A percentile compares a stretch with the other conserved stretches of the same genome.
phyloP scores from a whole-genome alignment of 2,329 filamentous ascomycete species.

The Incumbomyces delicatus region DNA sequence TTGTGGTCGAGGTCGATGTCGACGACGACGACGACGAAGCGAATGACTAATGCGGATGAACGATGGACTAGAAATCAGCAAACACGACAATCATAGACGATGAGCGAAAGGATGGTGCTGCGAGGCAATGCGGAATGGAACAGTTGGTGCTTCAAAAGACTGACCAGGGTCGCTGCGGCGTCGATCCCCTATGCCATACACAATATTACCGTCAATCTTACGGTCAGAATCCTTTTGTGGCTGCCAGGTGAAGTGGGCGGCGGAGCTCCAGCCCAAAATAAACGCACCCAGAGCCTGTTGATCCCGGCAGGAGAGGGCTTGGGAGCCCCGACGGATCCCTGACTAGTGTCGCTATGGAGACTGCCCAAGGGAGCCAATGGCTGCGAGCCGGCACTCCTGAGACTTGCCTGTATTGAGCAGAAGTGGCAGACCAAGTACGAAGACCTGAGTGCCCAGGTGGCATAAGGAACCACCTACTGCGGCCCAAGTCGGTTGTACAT shows the following conservation, averaged over 20 bases:
- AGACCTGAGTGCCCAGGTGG: too few species aligned
- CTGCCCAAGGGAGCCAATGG: neutral
- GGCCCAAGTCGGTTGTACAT: constrained; percentile 3
- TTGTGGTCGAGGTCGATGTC: neutral
- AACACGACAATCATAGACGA: neutral
- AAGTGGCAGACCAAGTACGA: too few species aligned
- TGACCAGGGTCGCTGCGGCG: neutral
- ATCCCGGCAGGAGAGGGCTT: neutral
- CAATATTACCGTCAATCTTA: neutral
- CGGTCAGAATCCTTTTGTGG: constrained; percentile 2
- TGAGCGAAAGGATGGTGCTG: constrained; percentile 4
- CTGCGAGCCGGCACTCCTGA: neutral
- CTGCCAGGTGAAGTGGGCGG: neutral
- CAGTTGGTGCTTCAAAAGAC: neutral
- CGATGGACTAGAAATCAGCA: constrained; percentile 4
- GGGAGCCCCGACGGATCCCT: too few species aligned
- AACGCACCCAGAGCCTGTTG: neutral
- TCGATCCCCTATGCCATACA: neutral
- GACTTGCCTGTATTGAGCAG: neutral
- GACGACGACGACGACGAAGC: neutral
- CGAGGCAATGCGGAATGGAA: neutral
- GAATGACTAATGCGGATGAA: constrained; percentile 6
- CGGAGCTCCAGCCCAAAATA: constrained; percentile 3
- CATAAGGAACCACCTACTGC: neutral
- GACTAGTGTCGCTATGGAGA: constrained; percentile 7